Percentiles rank a stretch among this genome's conserved stretches.
These are phyloP conservation scores for Stramenopiles sp. DNA, from an alignment of 352 stramenopile genomes.

Conservation along the genomic window DNA sequence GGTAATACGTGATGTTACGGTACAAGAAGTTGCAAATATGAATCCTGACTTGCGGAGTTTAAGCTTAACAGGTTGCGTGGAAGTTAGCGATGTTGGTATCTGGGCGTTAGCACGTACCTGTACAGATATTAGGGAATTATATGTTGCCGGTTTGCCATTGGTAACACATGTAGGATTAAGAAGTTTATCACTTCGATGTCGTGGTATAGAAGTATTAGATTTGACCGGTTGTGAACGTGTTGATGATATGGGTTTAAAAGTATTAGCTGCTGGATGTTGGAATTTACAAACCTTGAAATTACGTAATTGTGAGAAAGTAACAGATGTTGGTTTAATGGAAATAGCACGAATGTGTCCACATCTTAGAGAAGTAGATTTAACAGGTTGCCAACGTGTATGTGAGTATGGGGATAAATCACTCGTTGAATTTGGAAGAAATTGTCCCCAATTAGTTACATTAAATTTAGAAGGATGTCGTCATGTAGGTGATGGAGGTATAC, in stretches of 20 bases:
- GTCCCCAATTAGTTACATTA: slow-evolving; percentile 39
- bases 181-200: slow-evolving; percentile 58
- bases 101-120: slow-evolving; percentile 58
- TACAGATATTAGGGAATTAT: slow-evolving; percentile 38
- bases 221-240: slow-evolving; percentile 55
- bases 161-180: slow-evolving; percentile 67
- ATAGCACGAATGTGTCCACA: slow-evolving; percentile 57
- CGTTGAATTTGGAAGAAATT: slow-evolving; percentile 56
- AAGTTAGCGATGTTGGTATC: slow-evolving; percentile 61
- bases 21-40: slow-evolving; percentile 59
- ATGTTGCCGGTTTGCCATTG: slow-evolving; percentile 40
- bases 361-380: slow-evolving; percentile 51
- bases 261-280: slow-evolving; percentile 58
- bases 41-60: slow-evolving; percentile 42
- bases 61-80: slow-evolving; percentile 33
- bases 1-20: slow-evolving; percentile 55
- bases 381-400: slow-evolving; percentile 49
- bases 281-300: slow-evolving; percentile 53
- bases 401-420: slow-evolving; percentile 75
- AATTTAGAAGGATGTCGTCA: slow-evolving; percentile 64
- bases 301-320: slow-evolving; percentile 43
- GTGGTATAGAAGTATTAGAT: slow-evolving; percentile 39
- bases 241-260: slow-evolving; percentile 51
- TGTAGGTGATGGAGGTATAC: slow-evolving; percentile 49
- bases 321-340: slow-evolving; percentile 55